Conservation (phyloP, 163 green algal genomes). For the Scenedesmus sp. region DNA sequence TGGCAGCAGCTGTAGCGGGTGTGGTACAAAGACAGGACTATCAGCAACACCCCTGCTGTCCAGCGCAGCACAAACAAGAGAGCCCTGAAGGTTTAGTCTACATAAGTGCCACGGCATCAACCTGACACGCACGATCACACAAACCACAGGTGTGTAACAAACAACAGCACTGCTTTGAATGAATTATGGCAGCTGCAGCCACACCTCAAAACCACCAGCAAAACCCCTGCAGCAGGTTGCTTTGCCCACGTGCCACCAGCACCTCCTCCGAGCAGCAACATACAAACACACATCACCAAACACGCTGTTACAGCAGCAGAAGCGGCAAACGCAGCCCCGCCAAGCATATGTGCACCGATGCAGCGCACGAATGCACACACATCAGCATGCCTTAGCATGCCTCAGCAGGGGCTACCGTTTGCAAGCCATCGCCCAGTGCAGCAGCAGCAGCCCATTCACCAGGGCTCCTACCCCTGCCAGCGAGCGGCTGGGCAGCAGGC, state of each 20-base stretch:
- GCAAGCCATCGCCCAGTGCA: conserved; percentile 37
- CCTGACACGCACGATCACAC: not conserved
- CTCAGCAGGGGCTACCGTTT: conserved; percentile 9
- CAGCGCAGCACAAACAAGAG: not conserved
- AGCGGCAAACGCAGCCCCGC: not conserved
- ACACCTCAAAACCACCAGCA: not conserved
- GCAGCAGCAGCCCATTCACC: conserved; percentile 32
- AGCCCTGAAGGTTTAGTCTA: not conserved
- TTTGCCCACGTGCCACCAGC: not conserved
- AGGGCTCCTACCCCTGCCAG: conserved; percentile 10
- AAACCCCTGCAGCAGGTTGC: not conserved
- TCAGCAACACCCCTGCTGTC: not conserved
- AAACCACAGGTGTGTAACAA: not conserved
- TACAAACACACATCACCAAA: not conserved
- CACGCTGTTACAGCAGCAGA: not conserved
- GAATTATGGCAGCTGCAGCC: not conserved
- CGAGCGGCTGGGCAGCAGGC: conserved; percentile 35
- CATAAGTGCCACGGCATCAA: not conserved
- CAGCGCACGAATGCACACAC: not conserved
- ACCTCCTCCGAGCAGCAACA: not conserved
- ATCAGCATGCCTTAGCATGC: not conserved
- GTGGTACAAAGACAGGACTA: not conserved
- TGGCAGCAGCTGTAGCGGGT: not conserved
- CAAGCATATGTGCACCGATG: not conserved
- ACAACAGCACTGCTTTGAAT: not conserved